Evolutionary conservation across 441 rosid species (phyloP), one percentile per base, ranked within the genome.

Genomic region (Aquilaria agallochum): DNA sequence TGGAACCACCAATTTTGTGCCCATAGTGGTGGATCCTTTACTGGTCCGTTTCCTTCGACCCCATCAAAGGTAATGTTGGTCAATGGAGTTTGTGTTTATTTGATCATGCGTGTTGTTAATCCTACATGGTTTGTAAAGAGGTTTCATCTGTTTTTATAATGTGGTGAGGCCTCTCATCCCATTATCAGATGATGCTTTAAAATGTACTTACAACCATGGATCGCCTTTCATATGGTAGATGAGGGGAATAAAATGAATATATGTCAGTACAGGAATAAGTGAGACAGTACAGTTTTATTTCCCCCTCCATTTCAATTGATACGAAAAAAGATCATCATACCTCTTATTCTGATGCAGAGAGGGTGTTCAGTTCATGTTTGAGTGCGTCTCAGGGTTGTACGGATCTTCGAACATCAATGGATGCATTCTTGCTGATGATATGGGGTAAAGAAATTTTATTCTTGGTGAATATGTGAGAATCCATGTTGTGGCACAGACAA

Each of bases 321-420:
- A 36, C 6, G 55, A 50, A 5, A 44, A 67, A 20, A 20, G 27
- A 36, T 36, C 42, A 36, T 36, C 7, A 8, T 36, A 36, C 42
- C 42, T 36, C 7, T 36, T 64, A 11, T 57, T 70, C 64, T 52
- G 56, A 49, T 86, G 84, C 92, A 95, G 99, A 74, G 99, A 95
- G 74, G 99, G 99, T 60, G 98, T 95, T 71, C 99, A 88, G 75
- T 95, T 95, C 78, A 89, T 95, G 96, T 95, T 95, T 76, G 97
- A 92, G 58, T 92, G 99, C 66, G 85, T 95, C 73, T 80, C 99
- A 14, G 98, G 98, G 59, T 59, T 92, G 69, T 78, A 67, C 55
- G 80, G 71, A 53, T 72, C 80, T 20, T 73, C 77, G 59, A 71
- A 78, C 72, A 84, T 95, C 74, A 68, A 78, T 69, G 98, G 99